phyloP scores from a whole-genome alignment of 768 basidiomycete genomes.

The Phallus indusiatus region DNA sequence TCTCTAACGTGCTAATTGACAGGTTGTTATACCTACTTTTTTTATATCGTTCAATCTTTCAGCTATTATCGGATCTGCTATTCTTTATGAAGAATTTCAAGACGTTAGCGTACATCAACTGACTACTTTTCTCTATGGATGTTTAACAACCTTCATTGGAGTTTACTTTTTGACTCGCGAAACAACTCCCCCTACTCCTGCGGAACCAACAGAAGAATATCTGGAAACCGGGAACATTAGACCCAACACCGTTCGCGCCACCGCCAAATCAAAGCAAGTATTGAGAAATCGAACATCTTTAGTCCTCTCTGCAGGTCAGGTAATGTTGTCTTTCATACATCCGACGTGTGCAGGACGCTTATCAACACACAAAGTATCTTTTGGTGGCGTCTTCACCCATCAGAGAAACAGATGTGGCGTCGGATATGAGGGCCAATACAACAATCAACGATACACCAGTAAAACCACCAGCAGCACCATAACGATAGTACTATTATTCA shows the following conservation, averaged over 20 bases:
- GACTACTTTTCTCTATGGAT: constrained; percentile 79
- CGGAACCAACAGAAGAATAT: constrained; percentile 15
- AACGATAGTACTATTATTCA: neutral
- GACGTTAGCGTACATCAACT: constrained; percentile 73
- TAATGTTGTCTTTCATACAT: neutral
- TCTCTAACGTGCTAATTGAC: constrained; percentile 4
- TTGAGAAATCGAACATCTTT: neutral
- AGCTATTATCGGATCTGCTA: constrained; percentile 85
- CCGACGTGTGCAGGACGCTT: neutral
- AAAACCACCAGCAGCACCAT: neutral
- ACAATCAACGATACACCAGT: neutral
- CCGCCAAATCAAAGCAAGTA: neutral
- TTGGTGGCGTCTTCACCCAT: neutral
- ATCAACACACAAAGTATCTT: neutral
- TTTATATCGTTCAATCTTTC: constrained; percentile 93
- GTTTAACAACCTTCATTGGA: constrained; percentile 80
- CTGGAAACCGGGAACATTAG: neutral
- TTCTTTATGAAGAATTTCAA: constrained; percentile 91
- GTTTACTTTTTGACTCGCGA: constrained; percentile 82
- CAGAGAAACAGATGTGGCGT: neutral
- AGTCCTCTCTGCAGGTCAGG: neutral
- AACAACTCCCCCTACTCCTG: constrained; percentile 22
- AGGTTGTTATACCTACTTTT: constrained; percentile 90
- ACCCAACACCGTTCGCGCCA: neutral
- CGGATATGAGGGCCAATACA: neutral